A percentile compares a stretch with the other conserved stretches of the same genome.
Evolutionary conservation across 2,329 filamentous ascomycete species (phyloP).

Genomic region (Escovopsis weberi): DNA sequence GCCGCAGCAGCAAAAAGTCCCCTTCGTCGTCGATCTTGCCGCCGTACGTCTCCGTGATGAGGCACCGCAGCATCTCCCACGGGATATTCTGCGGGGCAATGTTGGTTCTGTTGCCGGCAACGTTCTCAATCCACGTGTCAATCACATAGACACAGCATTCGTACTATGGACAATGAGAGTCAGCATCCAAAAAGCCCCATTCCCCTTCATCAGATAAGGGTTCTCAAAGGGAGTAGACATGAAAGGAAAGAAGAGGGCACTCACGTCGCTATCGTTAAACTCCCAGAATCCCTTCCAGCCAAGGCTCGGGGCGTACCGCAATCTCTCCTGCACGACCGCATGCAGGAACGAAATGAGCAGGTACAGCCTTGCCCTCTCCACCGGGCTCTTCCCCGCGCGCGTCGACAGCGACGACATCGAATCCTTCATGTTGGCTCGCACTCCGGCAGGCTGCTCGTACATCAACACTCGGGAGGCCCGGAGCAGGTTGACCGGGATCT

Average conservation of each 20-base stretch:
- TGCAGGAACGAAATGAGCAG: constrained; percentile 87
- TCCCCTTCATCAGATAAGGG: background rate
- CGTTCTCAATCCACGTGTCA: constrained; percentile 80
- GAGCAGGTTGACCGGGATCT: constrained; percentile 92
- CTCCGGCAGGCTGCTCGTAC: constrained; percentile 95
- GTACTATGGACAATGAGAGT: constrained; percentile 41
- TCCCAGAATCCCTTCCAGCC: constrained; percentile 99
- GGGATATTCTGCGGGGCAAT: constrained; percentile 87
- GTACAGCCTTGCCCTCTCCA: constrained; percentile 83
- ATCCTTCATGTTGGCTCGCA: constrained; percentile 97
- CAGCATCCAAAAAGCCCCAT: constrained; percentile 1
- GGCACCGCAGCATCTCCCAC: constrained; percentile 86
- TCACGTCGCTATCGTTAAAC: constrained; percentile 97
- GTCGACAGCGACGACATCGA: constrained; percentile 73
- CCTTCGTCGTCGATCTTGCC: constrained; percentile 90
- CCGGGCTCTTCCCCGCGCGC: constrained; percentile 64
- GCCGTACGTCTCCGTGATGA: constrained; percentile 89
- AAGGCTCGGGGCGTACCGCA: constrained; percentile 83
- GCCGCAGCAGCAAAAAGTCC: constrained; percentile 61
- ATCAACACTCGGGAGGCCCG: constrained; percentile 88
- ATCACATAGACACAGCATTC: constrained; percentile 95
- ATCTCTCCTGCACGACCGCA: constrained; percentile 84
- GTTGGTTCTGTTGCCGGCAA: constrained; percentile 76
- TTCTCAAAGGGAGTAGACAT: background rate
- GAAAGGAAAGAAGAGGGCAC: constrained; percentile 22